Evolutionary conservation across 805 yeast genomes (phyloP), one percentile per base, ranked within the genome.

Genomic region (Saccharomycopsis javanensis): DNA sequence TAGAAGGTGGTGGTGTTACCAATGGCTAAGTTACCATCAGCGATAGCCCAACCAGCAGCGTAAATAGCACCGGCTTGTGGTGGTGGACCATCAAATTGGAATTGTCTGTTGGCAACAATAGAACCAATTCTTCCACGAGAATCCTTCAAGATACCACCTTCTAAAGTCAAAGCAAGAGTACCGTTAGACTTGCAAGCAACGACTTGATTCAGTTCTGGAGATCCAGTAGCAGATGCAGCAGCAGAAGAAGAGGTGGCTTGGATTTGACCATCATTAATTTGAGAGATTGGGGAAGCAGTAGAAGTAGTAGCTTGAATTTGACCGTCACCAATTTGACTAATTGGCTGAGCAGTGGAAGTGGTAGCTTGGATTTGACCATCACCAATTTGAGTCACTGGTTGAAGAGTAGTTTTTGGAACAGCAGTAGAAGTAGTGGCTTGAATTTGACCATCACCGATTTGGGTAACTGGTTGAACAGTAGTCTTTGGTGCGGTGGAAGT

Each of bases 71-170:
- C 85, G 34, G 83, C 86, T 75, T 83, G 88, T 63, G 88, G 88
- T 69, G 87, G 85, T 58, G 87, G 87, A 65, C 88, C 88, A 68
- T 84, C 88, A 67, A 82, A 83, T 73, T 83, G 88, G 79, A 83
- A 82, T 73, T 84, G 89, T 73, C 83, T 76, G 81, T 82, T 83
- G 53, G 87, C 78, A 59, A 83, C 88, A 69, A 83, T 81, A 53
- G 88, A 78, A 62, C 88, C 88, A 63, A 83, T 71, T 77, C 89
- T 80, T 51, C 83, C 84, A 62, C 72, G 65, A 30, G 75, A 62
- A 64, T 83, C 89, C 33, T 69, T 75, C 65, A 85, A 74, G 53
- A 80, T 67, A 61, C 82, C 73, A 20, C 66, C 72, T 37, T 74
- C 68, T 64, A 85, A 74, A 33, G 75, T 73, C 73, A 83, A 72